phyloP scores from a whole-genome alignment of 108 stramenopile species.

The Nitzschia inconspicua region DNA sequence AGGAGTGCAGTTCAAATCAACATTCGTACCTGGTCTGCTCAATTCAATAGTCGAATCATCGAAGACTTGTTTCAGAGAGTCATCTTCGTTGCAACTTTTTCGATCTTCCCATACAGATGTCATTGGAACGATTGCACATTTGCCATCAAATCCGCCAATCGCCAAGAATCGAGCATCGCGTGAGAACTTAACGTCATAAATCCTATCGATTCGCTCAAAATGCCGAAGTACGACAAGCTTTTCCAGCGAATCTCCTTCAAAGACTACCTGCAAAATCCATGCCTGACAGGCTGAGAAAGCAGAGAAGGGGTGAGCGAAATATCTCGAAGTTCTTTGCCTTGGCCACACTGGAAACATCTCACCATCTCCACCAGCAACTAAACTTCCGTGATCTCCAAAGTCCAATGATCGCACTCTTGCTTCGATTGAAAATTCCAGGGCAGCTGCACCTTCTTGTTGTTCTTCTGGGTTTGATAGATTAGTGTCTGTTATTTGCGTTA shows the following conservation, averaged over 20 bases:
- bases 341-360: too few relatives aligned
- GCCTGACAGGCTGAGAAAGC: too few relatives aligned
- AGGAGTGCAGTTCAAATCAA: too few relatives aligned
- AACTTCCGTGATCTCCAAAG: slow-evolving; percentile 10
- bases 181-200: slow-evolving; percentile 42
- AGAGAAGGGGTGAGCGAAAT: too few relatives aligned
- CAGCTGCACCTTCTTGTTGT: slow-evolving; percentile 3
- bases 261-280: slow-evolving; percentile 3
- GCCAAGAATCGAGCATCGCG: slow-evolving; percentile 26
- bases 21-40: slow-evolving; percentile 9
- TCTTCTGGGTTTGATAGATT: not conserved
- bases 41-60: slow-evolving; percentile 5
- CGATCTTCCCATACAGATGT: not conserved
- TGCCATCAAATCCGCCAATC: slow-evolving; percentile 53
- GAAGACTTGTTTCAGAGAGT: not conserved
- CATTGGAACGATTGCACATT: slow-evolving; percentile 22
- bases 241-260: slow-evolving; percentile 8
- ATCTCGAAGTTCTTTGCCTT: too few relatives aligned
- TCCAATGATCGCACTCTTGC: slow-evolving; percentile 26
- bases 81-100: not conserved
- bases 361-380: slow-evolving; percentile 32
- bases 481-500: slow-evolving; percentile 29
- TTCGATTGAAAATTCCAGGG: slow-evolving; percentile 15
- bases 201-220: slow-evolving; percentile 44
- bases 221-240: slow-evolving; percentile 17